Percentiles rank a stretch among this genome's conserved stretches.
phyloP scores from a whole-genome alignment of 2,329 filamentous ascomycete genomes.

The Drechslera avenae region DNA sequence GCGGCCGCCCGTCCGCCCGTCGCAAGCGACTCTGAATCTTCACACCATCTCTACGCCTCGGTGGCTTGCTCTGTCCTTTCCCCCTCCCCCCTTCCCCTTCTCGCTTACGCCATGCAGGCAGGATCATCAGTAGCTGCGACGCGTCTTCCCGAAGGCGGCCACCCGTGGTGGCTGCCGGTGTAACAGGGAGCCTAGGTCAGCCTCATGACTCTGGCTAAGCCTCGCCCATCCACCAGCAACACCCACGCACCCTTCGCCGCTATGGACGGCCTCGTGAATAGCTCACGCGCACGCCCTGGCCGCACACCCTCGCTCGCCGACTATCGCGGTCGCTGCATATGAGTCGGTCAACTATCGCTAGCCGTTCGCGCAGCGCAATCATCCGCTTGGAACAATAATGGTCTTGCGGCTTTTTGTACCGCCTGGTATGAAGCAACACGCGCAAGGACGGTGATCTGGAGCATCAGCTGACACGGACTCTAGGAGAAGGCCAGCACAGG shows the following conservation, averaged over 20 bases:
- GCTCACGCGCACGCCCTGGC: conserved; percentile 12
- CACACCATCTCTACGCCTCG: conserved; percentile 3
- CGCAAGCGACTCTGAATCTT: neutral
- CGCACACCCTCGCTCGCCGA: conserved; percentile 4
- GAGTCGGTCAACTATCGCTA: conserved; percentile 7
- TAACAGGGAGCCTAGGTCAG: conserved; percentile 11
- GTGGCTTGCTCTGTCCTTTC: neutral
- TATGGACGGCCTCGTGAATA: conserved; percentile 16
- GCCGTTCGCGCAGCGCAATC: neutral
- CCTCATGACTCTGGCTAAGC: conserved; percentile 17
- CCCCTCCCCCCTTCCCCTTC: neutral
- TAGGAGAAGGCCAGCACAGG: conserved; percentile 36
- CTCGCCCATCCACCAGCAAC: conserved; percentile 14
- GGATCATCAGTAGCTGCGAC: conserved; percentile 7
- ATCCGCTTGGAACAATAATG: conserved; percentile 20
- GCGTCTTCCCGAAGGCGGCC: conserved; percentile 9
- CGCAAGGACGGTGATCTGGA: neutral
- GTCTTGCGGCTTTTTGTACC: conserved; percentile 36
- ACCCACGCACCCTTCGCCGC: conserved; percentile 12
- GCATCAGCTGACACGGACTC: neutral
- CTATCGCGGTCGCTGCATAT: conserved; percentile 5
- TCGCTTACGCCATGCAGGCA: neutral
- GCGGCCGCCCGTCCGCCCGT: neutral
- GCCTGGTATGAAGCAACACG: conserved; percentile 26
- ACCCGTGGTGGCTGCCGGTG: conserved; percentile 11